Percentiles rank a stretch among this genome's conserved stretches.
Conservation (phyloP, 139 green algal species). For the Raphidocelis subcapitata region DNA sequence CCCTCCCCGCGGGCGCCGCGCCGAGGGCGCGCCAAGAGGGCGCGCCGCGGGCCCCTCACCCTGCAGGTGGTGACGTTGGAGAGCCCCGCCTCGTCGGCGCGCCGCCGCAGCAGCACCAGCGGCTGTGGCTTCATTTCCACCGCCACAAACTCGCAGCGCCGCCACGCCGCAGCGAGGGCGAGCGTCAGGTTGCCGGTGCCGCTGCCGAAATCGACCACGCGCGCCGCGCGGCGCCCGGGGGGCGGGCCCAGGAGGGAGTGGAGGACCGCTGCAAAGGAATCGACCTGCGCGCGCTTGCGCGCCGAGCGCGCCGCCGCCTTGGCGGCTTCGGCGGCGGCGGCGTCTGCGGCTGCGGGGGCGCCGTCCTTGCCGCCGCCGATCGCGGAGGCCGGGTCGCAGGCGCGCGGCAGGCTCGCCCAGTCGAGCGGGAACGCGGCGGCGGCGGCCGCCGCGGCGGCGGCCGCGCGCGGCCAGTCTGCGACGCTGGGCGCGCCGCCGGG, state of each 20-base stretch:
- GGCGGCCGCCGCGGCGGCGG: not conserved
- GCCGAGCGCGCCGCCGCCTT: not conserved
- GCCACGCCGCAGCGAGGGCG: constrained; percentile 60
- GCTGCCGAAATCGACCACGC: constrained; percentile 76
- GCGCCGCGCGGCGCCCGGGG: not conserved
- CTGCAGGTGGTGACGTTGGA: constrained; percentile 37
- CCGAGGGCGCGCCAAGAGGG: not conserved
- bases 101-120: constrained; percentile 48
- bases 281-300: constrained; percentile 43
- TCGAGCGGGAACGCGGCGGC: not conserved
- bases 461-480: not conserved
- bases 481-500: no score
- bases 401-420: not conserved
- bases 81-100: constrained; percentile 46
- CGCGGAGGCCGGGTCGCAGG: not conserved
- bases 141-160: constrained; percentile 47
- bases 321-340: not conserved
- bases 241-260: constrained; percentile 23
- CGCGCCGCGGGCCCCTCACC: not conserved
- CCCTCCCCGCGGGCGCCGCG: not conserved
- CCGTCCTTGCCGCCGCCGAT: not conserved
- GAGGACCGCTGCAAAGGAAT: constrained; percentile 51
- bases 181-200: constrained; percentile 68
- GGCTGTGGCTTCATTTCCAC: constrained; percentile 74
- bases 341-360: not conserved